Evolutionary conservation across 129 eudicot genomes (phyloP).

Genomic region (Flaveria trinervia): DNA sequence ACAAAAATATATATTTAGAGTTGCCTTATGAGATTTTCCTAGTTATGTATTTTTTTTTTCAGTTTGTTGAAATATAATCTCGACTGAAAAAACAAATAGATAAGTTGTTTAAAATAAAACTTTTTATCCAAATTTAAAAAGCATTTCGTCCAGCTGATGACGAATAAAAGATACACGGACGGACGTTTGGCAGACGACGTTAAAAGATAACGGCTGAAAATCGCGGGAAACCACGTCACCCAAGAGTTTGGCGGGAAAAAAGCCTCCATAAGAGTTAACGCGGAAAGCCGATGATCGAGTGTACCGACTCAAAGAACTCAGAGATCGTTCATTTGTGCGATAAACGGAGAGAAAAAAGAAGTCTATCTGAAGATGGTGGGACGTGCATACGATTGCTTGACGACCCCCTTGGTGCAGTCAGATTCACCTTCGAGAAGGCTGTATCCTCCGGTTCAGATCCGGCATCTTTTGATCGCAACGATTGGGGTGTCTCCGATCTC

Average conservation of each 20-base stretch:
- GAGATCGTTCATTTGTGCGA: not conserved
- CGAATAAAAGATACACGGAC: too few species aligned
- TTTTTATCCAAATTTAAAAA: too few species aligned
- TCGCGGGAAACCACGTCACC: constrained; percentile 41
- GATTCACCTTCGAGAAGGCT: constrained; percentile 75
- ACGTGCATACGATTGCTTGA: constrained; percentile 67
- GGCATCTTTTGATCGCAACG: constrained; percentile 51
- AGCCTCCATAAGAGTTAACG: constrained; percentile 27
- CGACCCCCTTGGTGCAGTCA: constrained; percentile 89
- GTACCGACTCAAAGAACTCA: not conserved
- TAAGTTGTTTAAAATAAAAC: too few species aligned
- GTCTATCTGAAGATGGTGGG: constrained; percentile 62
- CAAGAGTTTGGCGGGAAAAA: constrained; percentile 46
- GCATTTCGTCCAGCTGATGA: too few species aligned
- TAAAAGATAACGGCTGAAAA: not conserved
- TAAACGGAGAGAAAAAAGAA: not conserved
- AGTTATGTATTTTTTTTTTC: too few species aligned
- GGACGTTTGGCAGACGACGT: not conserved
- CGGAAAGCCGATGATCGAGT: constrained; percentile 33
- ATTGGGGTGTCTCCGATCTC: constrained; percentile 79
- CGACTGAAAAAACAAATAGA: too few species aligned
- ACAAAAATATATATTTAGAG: too few species aligned
- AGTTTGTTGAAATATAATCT: too few species aligned
- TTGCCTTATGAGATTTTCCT: too few species aligned
- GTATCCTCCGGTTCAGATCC: constrained; percentile 47